phyloP scores from a whole-genome alignment of 2,329 filamentous ascomycete species.

The Leptographium flavum region DNA sequence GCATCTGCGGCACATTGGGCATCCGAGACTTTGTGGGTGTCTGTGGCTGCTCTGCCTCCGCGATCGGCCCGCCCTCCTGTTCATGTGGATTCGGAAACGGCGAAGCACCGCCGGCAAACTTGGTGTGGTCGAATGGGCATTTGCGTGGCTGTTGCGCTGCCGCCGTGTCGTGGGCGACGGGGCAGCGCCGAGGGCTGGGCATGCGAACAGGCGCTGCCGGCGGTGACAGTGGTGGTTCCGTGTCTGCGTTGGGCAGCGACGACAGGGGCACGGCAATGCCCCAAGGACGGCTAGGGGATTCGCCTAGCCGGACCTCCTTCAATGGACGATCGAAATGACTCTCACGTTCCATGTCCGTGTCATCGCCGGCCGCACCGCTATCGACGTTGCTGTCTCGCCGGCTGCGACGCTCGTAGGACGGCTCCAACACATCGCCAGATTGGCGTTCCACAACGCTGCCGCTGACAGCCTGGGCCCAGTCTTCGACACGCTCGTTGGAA shows the following conservation, averaged over 20 bases:
- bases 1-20: background rate
- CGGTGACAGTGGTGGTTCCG: slow-evolving; percentile 34
- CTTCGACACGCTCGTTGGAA: slow-evolving; percentile 62
- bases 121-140: slow-evolving; percentile 38
- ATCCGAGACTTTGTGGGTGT: background rate
- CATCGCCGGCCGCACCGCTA: background rate
- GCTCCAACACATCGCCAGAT: background rate
- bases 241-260: slow-evolving; percentile 18
- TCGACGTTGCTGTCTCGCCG: background rate
- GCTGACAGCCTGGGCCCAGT: slow-evolving; percentile 71
- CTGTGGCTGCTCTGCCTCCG: background rate
- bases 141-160: slow-evolving; percentile 19
- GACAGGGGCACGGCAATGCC: slow-evolving; percentile 63
- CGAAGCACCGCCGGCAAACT: slow-evolving; percentile 11
- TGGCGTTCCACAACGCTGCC: slow-evolving; percentile 26
- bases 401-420: slow-evolving; percentile 5
- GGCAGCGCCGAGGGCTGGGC: slow-evolving; percentile 19
- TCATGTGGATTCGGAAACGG: background rate
- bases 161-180: background rate
- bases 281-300: slow-evolving; percentile 88
- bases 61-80: background rate
- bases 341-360: slow-evolving; percentile 31
- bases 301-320: slow-evolving; percentile 82
- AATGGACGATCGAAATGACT: slow-evolving; percentile 72
- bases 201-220: slow-evolving; percentile 43